These are phyloP conservation scores for Mycogone perniciosa DNA, from an alignment of 2,329 filamentous ascomycete genomes.

Conservation along the genomic window DNA sequence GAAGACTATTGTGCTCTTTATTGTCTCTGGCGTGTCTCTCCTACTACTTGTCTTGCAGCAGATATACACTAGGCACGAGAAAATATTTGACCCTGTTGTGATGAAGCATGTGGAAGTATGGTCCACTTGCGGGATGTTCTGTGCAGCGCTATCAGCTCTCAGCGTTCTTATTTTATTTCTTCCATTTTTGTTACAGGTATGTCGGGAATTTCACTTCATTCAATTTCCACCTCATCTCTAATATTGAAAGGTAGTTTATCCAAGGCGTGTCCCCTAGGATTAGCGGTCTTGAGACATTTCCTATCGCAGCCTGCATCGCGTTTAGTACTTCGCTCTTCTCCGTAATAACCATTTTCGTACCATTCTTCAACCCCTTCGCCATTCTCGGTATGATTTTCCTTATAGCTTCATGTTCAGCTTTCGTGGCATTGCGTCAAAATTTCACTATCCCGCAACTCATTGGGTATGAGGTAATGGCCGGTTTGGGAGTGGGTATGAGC, in stretches of 20 bases:
- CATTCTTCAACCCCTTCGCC: neutral
- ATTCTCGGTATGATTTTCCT: neutral
- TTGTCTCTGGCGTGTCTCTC: too few relatives aligned
- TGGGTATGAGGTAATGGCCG: slow-evolving; percentile 2
- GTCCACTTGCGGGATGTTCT: slow-evolving; percentile 2
- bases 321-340: slow-evolving; percentile 2
- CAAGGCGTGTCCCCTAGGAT: too few relatives aligned
- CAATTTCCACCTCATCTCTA: too few relatives aligned
- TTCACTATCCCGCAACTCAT: neutral
- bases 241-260: too few relatives aligned
- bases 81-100: neutral
- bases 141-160: neutral
- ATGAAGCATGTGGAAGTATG: neutral
- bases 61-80: neutral
- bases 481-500: slow-evolving; percentile 1
- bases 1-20: neutral
- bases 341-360: neutral
- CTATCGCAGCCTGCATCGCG: neutral
- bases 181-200: slow-evolving; percentile 2
- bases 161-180: neutral
- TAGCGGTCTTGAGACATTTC: too few relatives aligned
- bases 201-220: too few relatives aligned
- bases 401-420: too few relatives aligned
- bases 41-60: neutral
- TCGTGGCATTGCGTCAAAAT: neutral